Conservation (phyloP, 176 grass and related monocot species). For the Zoysia japonica region DNA sequence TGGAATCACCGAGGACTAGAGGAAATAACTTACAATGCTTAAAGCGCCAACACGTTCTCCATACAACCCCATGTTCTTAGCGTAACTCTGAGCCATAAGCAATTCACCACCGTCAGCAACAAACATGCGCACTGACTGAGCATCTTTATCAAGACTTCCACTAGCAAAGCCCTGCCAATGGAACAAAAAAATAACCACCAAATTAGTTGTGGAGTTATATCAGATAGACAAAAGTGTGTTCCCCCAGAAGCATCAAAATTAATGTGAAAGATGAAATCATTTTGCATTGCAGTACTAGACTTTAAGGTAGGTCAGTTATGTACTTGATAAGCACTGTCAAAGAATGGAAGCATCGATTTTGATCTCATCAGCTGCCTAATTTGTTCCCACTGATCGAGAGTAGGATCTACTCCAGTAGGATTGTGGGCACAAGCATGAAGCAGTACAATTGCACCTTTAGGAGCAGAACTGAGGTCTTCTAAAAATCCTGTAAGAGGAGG, state of each 20-base stretch:
- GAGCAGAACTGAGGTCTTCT: constrained; percentile 76
- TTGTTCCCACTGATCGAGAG: constrained; percentile 85
- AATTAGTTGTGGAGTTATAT: background rate
- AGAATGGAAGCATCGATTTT: constrained; percentile 90
- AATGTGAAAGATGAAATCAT: background rate
- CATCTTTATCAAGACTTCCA: constrained; percentile 91
- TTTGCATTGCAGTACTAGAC: background rate
- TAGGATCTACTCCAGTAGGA: constrained; percentile 95
- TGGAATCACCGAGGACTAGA: constrained; percentile 20
- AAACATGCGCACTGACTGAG: constrained; percentile 85
- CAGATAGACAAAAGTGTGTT: background rate
- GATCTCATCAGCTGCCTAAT: constrained; percentile 86
- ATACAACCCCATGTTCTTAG: constrained; percentile 98
- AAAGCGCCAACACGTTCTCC: constrained; percentile 97
- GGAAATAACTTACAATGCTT: constrained; percentile 78
- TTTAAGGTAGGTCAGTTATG: background rate
- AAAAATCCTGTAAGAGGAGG: constrained; percentile 55
- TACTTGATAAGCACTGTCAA: constrained; percentile 99
- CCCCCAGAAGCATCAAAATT: background rate
- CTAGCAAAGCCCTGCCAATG: constrained; percentile 87
- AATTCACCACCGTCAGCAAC: constrained; percentile 95
- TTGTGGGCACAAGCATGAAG: constrained; percentile 99
- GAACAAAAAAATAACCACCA: constrained; percentile 23
- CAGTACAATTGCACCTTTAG: constrained; percentile 82
- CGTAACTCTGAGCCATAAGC: constrained; percentile 93